Conservation (phyloP, 2,329 filamentous ascomycete genomes). For the Dothiorella sarmentorum region DNA sequence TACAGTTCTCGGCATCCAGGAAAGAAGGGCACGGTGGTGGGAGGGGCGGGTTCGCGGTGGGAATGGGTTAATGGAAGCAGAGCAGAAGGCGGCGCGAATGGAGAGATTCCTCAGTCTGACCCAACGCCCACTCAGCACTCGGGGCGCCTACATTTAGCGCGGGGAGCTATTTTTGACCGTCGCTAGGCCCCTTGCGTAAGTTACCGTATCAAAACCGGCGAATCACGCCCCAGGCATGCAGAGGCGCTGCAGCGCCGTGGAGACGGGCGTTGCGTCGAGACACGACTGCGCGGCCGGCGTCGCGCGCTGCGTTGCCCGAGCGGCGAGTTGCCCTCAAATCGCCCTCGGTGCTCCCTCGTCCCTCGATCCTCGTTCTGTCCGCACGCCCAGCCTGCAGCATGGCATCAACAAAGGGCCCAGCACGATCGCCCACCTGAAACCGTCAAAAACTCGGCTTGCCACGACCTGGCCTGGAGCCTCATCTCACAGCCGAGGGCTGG, state of each 20-base stretch:
- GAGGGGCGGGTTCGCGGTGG: slow-evolving; percentile 5
- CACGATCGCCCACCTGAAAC: slow-evolving; percentile 18
- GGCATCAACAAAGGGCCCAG: slow-evolving; percentile 10
- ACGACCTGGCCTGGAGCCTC: slow-evolving; percentile 13
- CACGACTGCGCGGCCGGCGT: slow-evolving; percentile 10
- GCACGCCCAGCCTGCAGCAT: too few species aligned
- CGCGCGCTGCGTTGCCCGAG: background rate
- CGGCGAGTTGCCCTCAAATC: slow-evolving; percentile 1
- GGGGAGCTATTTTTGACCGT: background rate
- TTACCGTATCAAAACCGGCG: slow-evolving; percentile 5
- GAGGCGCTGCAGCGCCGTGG: slow-evolving; percentile 15
- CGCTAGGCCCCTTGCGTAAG: slow-evolving; percentile 5
- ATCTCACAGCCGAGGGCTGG: slow-evolving; percentile 12
- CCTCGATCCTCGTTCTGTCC: too few species aligned
- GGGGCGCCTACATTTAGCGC: background rate
- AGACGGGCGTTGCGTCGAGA: slow-evolving; percentile 13
- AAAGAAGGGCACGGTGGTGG: slow-evolving; percentile 9
- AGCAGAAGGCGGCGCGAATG: slow-evolving; percentile 9
- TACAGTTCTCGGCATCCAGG: slow-evolving; percentile 17
- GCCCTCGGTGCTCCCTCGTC: background rate
- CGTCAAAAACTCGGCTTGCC: slow-evolving; percentile 14
- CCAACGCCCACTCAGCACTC: slow-evolving; percentile 1
- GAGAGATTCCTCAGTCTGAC: background rate
- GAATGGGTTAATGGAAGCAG: slow-evolving; percentile 15
- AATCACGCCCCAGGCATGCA: slow-evolving; percentile 14